phyloP scores from a whole-genome alignment of 1,139 yeast species.

The Hyphopichia khmerensis region DNA sequence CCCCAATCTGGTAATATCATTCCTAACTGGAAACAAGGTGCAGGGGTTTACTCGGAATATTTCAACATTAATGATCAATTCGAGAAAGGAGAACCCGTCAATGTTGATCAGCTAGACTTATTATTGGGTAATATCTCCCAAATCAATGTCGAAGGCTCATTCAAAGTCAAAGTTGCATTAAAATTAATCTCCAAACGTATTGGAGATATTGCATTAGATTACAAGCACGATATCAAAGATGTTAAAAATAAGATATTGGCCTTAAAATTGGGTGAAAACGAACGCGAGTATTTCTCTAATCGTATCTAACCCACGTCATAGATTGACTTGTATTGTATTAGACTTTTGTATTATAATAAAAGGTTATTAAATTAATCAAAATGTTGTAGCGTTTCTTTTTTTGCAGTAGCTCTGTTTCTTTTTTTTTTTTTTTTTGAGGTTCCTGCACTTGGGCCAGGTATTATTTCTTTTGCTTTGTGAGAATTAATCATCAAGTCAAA shows the following conservation, averaged over 20 bases:
- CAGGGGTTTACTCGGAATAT: slow-evolving; percentile 56
- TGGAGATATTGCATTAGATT: slow-evolving; percentile 38
- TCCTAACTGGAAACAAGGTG: slow-evolving; percentile 60
- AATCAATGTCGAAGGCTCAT: slow-evolving; percentile 25
- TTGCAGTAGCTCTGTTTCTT: slow-evolving; percentile 1
- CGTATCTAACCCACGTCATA: slow-evolving; percentile 7
- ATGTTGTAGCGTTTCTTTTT: background rate
- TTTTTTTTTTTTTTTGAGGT: slow-evolving; percentile 2
- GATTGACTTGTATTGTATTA: background rate
- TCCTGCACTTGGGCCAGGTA: background rate
- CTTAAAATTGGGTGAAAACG: slow-evolving; percentile 50
- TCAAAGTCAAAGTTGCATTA: slow-evolving; percentile 44
- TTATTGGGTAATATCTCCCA: slow-evolving; percentile 48
- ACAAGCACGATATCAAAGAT: slow-evolving; percentile 12
- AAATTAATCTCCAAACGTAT: slow-evolving; percentile 51
- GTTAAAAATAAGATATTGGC: slow-evolving; percentile 25
- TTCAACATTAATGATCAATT: slow-evolving; percentile 23
- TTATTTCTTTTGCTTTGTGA: background rate
- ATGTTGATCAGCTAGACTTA: slow-evolving; percentile 15
- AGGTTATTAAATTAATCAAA: background rate
- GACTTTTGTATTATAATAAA: background rate
- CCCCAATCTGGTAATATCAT: slow-evolving; percentile 43
- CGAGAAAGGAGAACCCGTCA: slow-evolving; percentile 9
- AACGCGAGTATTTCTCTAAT: slow-evolving; percentile 34
- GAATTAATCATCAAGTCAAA: background rate